Base-by-base conservation (phyloP, 345 rosid species). In the Citrus reticulata region DNA sequence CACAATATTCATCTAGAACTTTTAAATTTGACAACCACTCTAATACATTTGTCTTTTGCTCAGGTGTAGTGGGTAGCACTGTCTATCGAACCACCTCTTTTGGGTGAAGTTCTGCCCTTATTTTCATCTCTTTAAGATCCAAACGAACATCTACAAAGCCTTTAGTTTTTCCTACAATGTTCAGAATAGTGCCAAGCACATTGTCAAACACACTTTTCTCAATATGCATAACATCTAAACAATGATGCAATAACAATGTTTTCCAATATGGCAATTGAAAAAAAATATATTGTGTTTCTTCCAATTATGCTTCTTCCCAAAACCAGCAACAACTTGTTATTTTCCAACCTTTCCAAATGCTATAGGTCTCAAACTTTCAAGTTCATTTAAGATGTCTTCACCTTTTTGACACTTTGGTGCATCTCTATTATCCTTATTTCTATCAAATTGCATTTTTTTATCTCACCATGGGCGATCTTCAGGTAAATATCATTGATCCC, bases 201-300 rank as follows among this genome's bases (percentile, higher is more conserved):
- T 65, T 83, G n/a, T 8, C 42, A 39, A 39, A 39, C 9, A 8
- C 42, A 39, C 0, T 39, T 39, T 7, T 39, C 42, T 39, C 78
- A 13, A 69, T 72, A 17, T 78, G 73, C 68, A 82, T 78, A 2
- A 75, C 62, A 70, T 82, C 75, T 9, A 81, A 63, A 8, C 73
- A 75, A 9, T 58, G 77, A 7, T 27, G 11, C 13, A 79, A 9
- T 1, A 72, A 11, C 14, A 42, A 19, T 3, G 27, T 55, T 1
- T 55, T 35, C 74, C 42, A 73, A 37, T 67, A 79, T 13, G 27
- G 72, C 4, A 70, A 30, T 0, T 40, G 13, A 34, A 40, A 40
- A 40, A 40, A 40, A 40, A 9, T 0, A 29, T 39, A 39, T 6
- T 37, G 1, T 42, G 49, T 35, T 71, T 79, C 49, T 20, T 16